Evolutionary conservation across 2,329 filamentous ascomycete genomes (phyloP).

Genomic region (Dryadomyces quercus-mongolicae): DNA sequence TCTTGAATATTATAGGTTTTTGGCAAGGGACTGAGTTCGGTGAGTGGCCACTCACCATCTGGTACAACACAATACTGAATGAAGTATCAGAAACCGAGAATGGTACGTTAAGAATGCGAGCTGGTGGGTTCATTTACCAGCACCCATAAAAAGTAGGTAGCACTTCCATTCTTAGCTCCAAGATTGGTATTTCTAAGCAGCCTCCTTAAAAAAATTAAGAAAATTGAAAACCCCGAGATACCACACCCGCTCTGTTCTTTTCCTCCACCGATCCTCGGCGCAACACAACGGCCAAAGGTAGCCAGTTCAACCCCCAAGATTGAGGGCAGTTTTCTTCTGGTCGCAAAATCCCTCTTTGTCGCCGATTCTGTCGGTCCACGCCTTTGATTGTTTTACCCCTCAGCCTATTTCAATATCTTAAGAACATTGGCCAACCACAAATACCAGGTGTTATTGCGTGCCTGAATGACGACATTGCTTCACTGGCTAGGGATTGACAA

Average conservation of each 20-base stretch:
- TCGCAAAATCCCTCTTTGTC: not conserved
- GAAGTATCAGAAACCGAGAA: no score
- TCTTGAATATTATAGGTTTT: no score
- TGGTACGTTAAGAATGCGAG: no score
- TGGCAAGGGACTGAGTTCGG: no score
- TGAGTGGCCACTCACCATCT: no score
- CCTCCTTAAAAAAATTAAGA: not conserved
- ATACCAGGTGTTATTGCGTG: slow-evolving; percentile 11
- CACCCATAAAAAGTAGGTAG: not conserved
- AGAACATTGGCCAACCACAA: not conserved
- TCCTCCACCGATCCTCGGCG: not conserved
- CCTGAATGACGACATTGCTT: slow-evolving; percentile 13
- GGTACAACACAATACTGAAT: no score
- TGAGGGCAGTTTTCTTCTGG: not conserved
- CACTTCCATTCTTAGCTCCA: not conserved
- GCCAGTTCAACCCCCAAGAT: not conserved
- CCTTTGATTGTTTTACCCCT: not conserved
- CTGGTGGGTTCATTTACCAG: not conserved
- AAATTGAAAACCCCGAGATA: slow-evolving; percentile 3
- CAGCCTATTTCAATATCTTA: not conserved
- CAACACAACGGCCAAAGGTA: not conserved
- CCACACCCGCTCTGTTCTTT: not conserved
- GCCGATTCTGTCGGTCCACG: not conserved
- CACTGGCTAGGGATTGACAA: not conserved
- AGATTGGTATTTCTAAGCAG: slow-evolving; percentile 10